A percentile compares a stretch with the other conserved stretches of the same genome.
Evolutionary conservation across 345 rosid species (phyloP).

Genomic region (Balakata baccata): DNA sequence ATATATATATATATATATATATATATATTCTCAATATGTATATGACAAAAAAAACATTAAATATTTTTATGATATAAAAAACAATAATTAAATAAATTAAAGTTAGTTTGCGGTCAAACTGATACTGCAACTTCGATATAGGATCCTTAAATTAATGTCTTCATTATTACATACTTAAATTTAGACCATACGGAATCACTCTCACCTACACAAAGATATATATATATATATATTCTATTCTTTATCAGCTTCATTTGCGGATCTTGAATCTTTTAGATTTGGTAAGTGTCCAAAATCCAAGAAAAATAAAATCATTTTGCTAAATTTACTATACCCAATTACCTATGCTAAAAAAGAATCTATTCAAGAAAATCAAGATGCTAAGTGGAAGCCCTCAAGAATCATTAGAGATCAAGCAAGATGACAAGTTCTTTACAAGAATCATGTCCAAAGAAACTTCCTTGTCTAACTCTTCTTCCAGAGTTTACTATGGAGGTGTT

Average conservation of each 20-base stretch:
- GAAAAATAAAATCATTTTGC: neutral
- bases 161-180: neutral
- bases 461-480: slow-evolving; percentile 52
- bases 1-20: no score
- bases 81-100: no score
- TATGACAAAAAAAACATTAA: no score
- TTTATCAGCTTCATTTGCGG: slow-evolving; percentile 30
- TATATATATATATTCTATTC: slow-evolving; percentile 6
- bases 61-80: no score
- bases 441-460: slow-evolving; percentile 60
- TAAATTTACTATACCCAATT: neutral
- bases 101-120: no score
- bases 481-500: slow-evolving; percentile 70
- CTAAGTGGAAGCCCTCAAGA: slow-evolving; percentile 10
- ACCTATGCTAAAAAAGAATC: neutral
- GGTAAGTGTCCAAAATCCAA: neutral
- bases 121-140: no score
- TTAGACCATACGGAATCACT: neutral
- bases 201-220: neutral
- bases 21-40: no score
- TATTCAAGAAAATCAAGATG: slow-evolving; percentile 22
- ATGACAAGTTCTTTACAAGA: slow-evolving; percentile 52
- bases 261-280: slow-evolving; percentile 27
- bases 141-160: neutral
- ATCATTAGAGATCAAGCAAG: slow-evolving; percentile 37